Base-by-base conservation (phyloP, 768 basidiomycete genomes). In the Podaxis mareebaensis region DNA sequence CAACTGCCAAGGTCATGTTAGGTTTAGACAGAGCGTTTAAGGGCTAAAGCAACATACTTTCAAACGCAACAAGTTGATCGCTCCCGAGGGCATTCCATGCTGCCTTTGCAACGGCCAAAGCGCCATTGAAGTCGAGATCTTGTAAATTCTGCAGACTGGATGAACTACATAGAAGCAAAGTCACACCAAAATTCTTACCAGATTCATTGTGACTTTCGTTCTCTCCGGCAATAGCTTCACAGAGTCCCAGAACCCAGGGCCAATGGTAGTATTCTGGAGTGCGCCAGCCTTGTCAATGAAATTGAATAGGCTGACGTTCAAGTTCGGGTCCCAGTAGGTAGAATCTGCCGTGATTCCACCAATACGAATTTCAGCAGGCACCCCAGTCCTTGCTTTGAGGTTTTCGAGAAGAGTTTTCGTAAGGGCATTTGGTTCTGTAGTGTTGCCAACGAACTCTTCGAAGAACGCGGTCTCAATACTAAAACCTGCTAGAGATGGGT, bases 291-390 rank as follows among this genome's bases (percentile, higher is more conserved):
- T 67, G 46, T 80, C 78, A 33, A 84, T 75, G 61, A 79, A 81
- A 65, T 82, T 85, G 68, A 72, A 76, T 51, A 81, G 68, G 26
- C 77, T 74, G 8, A 73, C 69, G 38, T 76, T 73, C 48, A 79
- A 77, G 12, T 75, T 71, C 0, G 78, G 72, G 60, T 82, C 69
- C 81, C 82, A 83, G 58, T 77, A 79, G 1, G 83, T 81, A 13
- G 82, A 83, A 66, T 85, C 81, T 4, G 83, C 84, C 0, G 83
- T 84, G 65, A 84, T 83, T 0, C 84, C 83, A 26, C 83, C 82
- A 20, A 84, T 83, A 11, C 83, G 75, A 17, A 83, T 70, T 71
- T 84, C 78, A 6, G 78, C 73, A 12, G 84, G 74, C 15, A 76
- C 72, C 2, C 81, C 80, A 22, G 81, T 79, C 17, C 83, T 78